Evolutionary conservation across 1,284 basidiomycete genomes (phyloP), one percentile per base, ranked within the genome.

Genomic region (Cutaneotrichosporon sp.): DNA sequence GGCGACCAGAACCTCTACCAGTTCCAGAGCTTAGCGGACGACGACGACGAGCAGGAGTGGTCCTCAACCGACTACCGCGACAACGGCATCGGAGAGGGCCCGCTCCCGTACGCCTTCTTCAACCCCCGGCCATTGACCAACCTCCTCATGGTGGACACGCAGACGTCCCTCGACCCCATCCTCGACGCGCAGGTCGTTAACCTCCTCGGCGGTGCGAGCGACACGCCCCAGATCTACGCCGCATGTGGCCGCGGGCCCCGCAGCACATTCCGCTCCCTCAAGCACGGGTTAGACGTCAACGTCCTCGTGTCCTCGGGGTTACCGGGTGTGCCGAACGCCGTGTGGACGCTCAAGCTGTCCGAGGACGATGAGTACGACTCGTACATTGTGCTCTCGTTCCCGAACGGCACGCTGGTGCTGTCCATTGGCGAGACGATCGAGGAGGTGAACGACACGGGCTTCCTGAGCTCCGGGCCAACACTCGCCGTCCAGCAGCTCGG

Each of bases 401-500:
- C 97, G 56, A 97, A 97, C 75, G 94, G 93, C 59, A 97, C 95
- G 0, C 86, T 97, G 11, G 93, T 97, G 6, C 84, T 97, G 4
- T 93, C 92, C 0, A 95, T 98, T 65, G 94, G 95, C 22, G 92
- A 95, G 79, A 95, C 91, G 0, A 97, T 98, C 68, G 95, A 97
- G 78, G 95, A 97, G 84, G 93, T 97, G 4, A 91, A 92, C 76
- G 93, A 98, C 72, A 95, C 93, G 0, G 95, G 95, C 14, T 95
- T 98, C 83, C 83, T 95, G 31, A 94, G 92, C 13, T 92, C 92
- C 10, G 91, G 91, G 4, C 92, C 93, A 0, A 97, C 95, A 2
- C 85, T 98, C n/a, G 93, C 94, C 3, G 94, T 97, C 1, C 93
- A 98, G 76, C 95, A 97, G 80, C 89, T 98, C 62, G 94, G 94